Percentiles rank a stretch among this genome's conserved stretches.
Evolutionary conservation across 805 yeast species (phyloP).

Genomic region (Saturnispora ahearnii): DNA sequence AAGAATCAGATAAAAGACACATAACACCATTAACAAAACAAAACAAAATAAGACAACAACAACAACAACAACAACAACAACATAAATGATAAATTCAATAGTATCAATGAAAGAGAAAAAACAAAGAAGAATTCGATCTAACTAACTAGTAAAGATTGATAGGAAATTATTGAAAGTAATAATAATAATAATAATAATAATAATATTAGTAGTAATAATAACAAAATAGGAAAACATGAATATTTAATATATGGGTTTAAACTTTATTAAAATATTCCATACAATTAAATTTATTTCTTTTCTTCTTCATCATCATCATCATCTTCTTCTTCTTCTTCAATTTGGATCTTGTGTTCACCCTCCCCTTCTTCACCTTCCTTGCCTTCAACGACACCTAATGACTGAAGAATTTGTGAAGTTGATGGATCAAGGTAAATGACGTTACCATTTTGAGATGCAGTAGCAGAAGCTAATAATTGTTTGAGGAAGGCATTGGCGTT

Average conservation of each 20-base stretch:
- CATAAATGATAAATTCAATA: background rate
- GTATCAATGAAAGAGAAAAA: conserved; percentile 1
- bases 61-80: background rate
- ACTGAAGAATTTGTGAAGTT: conserved; percentile 53
- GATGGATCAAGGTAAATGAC: conserved; percentile 58
- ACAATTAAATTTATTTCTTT: background rate
- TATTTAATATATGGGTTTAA: background rate
- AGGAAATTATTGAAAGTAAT: background rate
- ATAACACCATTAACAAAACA: background rate
- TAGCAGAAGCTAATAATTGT: conserved; percentile 32
- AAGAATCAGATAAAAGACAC: background rate
- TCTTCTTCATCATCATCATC: conserved; percentile 11
- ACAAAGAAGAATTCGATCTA: conserved; percentile 2
- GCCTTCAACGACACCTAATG: conserved; percentile 33
- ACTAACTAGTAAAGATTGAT: conserved; percentile 6
- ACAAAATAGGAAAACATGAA: background rate
- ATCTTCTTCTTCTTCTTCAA: conserved; percentile 17
- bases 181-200: background rate
- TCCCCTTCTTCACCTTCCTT: conserved; percentile 25
- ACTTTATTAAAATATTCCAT: background rate
- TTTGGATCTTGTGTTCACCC: conserved; percentile 13
- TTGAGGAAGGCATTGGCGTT: conserved; percentile 24
- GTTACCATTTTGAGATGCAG: conserved; percentile 50
- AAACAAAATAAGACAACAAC: background rate
- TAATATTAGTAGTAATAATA: background rate